Percentiles rank a stretch among this genome's conserved stretches.
phyloP scores from a whole-genome alignment of 345 rosid genomes.

The Mangifera indica region DNA sequence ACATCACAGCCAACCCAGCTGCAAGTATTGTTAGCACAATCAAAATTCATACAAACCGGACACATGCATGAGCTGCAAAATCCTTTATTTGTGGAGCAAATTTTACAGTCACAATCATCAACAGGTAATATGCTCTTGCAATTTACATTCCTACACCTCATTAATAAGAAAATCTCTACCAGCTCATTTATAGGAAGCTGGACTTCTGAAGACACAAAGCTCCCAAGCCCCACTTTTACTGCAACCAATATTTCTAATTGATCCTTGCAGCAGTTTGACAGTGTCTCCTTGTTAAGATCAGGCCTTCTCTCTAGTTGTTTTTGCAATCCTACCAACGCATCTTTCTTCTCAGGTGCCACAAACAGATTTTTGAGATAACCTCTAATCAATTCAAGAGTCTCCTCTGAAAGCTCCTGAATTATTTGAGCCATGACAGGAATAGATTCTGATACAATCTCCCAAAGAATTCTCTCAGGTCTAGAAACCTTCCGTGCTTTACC shows the following conservation, averaged over 20 bases:
- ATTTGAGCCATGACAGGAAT: slow-evolving; percentile 60
- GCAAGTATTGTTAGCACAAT: slow-evolving; percentile 91
- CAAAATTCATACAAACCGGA: slow-evolving; percentile 86
- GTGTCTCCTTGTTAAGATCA: slow-evolving; percentile 82
- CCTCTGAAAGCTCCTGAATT: slow-evolving; percentile 74
- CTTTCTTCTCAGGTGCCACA: slow-evolving; percentile 56
- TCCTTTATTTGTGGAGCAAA: slow-evolving; percentile 80
- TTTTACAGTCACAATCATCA: slow-evolving; percentile 95
- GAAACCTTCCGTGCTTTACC: slow-evolving; percentile 44
- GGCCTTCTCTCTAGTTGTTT: slow-evolving; percentile 68
- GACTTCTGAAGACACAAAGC: slow-evolving; percentile 61
- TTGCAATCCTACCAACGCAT: slow-evolving; percentile 61
- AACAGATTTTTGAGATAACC: slow-evolving; percentile 63
- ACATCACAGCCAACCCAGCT: slow-evolving; percentile 99
- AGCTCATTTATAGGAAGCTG: slow-evolving; percentile 55
- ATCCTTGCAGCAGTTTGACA: slow-evolving; percentile 73
- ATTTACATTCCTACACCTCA: slow-evolving; percentile 80
- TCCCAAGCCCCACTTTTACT: slow-evolving; percentile 63
- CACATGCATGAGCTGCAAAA: slow-evolving; percentile 98
- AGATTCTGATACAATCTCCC: slow-evolving; percentile 72
- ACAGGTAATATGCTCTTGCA: slow-evolving; percentile 81
- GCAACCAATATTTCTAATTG: slow-evolving; percentile 80
- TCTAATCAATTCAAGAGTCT: slow-evolving; percentile 61
- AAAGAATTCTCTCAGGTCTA: slow-evolving; percentile 65
- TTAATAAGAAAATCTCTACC: slow-evolving; percentile 73